A percentile compares a stretch with the other conserved stretches of the same genome.
phyloP scores from a whole-genome alignment of 805 yeast genomes.

The Candida adriatica region DNA sequence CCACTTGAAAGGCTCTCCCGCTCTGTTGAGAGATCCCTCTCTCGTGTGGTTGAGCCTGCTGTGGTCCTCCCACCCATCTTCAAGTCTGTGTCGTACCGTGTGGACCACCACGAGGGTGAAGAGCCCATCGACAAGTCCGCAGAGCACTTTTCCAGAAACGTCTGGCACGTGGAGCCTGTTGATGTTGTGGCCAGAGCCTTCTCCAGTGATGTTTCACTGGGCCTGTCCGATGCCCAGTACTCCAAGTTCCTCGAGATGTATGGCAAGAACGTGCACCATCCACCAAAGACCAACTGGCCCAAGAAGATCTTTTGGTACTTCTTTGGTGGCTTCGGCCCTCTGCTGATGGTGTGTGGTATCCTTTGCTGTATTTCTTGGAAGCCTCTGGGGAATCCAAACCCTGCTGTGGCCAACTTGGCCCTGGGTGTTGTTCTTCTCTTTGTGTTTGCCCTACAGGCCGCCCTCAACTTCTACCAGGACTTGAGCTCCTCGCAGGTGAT shows the following conservation, averaged over 20 bases:
- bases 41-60: conserved; percentile 23
- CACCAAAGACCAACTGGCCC: conserved; percentile 29
- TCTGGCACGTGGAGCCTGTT: conserved; percentile 27
- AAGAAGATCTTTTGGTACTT: conserved; percentile 32
- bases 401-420: conserved; percentile 35
- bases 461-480: conserved; percentile 40
- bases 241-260: conserved; percentile 11
- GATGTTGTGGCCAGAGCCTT: conserved; percentile 23
- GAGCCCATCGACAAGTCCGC: conserved; percentile 15
- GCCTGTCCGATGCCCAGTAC: conserved; percentile 19
- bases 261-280: conserved; percentile 33
- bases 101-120: conserved; percentile 20
- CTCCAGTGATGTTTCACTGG: conserved; percentile 17
- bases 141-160: conserved; percentile 22
- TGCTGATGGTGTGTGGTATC: conserved; percentile 35
- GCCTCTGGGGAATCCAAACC: conserved; percentile 39
- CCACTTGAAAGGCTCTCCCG: too few species aligned
- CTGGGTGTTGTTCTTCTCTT: conserved; percentile 35
- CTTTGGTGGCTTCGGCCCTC: conserved; percentile 43
- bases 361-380: conserved; percentile 39
- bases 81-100: conserved; percentile 32
- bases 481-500: conserved; percentile 40
- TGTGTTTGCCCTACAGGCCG: conserved; percentile 36
- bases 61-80: conserved; percentile 31
- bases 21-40: conserved; percentile 6